phyloP scores from a whole-genome alignment of 192 early-diverging fungal genomes.

The Coemansia sp. region DNA sequence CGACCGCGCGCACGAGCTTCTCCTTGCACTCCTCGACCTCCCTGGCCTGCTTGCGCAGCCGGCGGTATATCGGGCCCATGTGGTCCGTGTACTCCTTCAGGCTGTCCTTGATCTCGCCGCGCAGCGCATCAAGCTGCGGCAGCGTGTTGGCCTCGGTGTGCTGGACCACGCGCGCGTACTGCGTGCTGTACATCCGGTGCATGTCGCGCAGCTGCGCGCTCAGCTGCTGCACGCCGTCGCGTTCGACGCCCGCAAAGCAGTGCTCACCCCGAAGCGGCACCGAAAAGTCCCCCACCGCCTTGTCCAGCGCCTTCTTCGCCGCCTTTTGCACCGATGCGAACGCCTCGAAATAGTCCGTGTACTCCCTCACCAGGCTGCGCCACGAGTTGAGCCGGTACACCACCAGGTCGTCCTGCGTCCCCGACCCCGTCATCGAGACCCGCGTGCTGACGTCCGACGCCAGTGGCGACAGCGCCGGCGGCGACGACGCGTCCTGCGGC shows the following conservation, averaged over 20 bases:
- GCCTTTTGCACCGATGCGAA: constrained; percentile 22
- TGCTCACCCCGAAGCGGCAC: constrained; percentile 33
- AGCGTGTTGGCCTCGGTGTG: constrained; percentile 26
- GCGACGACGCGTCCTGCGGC: background rate
- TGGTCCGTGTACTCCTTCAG: constrained; percentile 38
- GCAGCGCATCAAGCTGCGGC: constrained; percentile 22
- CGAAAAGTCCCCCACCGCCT: constrained; percentile 23
- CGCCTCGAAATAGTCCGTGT: constrained; percentile 20
- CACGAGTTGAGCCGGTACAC: constrained; percentile 35
- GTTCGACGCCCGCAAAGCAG: constrained; percentile 35
- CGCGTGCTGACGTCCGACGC: constrained; percentile 30
- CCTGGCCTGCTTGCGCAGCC: constrained; percentile 45
- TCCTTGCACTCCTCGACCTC: constrained; percentile 36
- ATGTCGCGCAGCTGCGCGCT: constrained; percentile 20
- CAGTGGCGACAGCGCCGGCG: constrained; percentile 16
- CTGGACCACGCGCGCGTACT: constrained; percentile 22
- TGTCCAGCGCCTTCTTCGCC: constrained; percentile 28
- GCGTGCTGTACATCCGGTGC: constrained; percentile 30
- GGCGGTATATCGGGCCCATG: constrained; percentile 31
- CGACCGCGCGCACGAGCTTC: constrained; percentile 35
- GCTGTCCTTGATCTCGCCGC: constrained; percentile 36
- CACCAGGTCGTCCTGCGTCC: constrained; percentile 31
- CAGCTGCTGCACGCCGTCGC: constrained; percentile 29
- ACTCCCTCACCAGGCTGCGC: constrained; percentile 31
- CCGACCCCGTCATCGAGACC: constrained; percentile 27